Percentiles rank a stretch among this genome's conserved stretches.
Evolutionary conservation across 192 early-diverging fungal genomes (phyloP).

Genomic region (Podila verticillata): DNA sequence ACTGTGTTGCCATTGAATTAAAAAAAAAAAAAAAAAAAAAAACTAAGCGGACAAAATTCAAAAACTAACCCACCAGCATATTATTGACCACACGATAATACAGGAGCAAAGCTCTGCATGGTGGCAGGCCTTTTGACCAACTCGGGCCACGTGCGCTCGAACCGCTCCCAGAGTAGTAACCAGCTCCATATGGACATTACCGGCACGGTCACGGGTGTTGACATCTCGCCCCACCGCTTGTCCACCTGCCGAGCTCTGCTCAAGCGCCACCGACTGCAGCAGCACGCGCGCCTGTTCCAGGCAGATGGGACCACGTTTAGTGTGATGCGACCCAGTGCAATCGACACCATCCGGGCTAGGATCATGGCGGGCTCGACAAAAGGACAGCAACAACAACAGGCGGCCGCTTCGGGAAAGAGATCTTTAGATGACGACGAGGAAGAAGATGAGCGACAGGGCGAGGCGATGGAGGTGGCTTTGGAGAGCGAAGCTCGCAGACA

Average conservation of each 20-base stretch:
- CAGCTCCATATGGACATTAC: slow-evolving; percentile 52
- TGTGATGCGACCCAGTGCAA: slow-evolving; percentile 70
- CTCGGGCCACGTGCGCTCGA: slow-evolving; percentile 50
- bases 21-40: no score
- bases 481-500: slow-evolving; percentile 2
- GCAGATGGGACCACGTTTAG: slow-evolving; percentile 87
- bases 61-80: no score
- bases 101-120: slow-evolving; percentile 86
- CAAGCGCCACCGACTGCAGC: slow-evolving; percentile 72
- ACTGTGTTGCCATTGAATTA: neutral
- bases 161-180: slow-evolving; percentile 14
- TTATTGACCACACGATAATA: no score
- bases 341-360: slow-evolving; percentile 38
- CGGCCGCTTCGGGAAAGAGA: neutral
- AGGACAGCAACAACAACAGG: neutral
- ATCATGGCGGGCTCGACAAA: slow-evolving; percentile 21
- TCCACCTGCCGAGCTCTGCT: slow-evolving; percentile 79
- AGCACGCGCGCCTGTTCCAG: slow-evolving; percentile 73
- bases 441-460: neutral
- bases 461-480: neutral
- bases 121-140: slow-evolving; percentile 74
- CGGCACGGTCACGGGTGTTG: slow-evolving; percentile 94
- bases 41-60: neutral
- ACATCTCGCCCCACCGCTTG: slow-evolving; percentile 77
- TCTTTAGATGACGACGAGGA: slow-evolving; percentile 14